Evolutionary conservation across 441 rosid genomes (phyloP).

Genomic region (Codiaeum variegatum): DNA sequence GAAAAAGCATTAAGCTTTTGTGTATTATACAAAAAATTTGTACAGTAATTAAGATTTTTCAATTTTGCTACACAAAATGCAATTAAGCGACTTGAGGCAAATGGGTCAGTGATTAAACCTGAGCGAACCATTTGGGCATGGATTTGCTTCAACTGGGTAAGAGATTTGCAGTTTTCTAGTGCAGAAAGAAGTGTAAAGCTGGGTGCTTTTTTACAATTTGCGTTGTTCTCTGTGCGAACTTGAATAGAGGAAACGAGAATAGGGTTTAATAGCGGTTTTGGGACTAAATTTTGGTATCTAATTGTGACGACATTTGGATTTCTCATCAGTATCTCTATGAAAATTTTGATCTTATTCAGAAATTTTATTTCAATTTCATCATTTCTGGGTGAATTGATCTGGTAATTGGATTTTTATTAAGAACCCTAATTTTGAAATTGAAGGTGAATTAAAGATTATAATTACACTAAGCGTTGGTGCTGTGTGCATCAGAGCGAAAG

Average conservation of each 20-base stretch:
- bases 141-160: constrained; percentile 65
- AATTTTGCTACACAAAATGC: constrained; percentile 62
- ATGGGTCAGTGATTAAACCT: constrained; percentile 45
- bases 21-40: constrained; percentile 40
- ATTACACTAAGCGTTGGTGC: no score
- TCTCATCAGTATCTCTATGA: constrained; percentile 30
- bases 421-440: no score
- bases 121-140: constrained; percentile 61
- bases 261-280: constrained; percentile 25
- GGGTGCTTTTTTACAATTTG: constrained; percentile 33
- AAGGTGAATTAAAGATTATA: no score
- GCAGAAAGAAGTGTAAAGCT: constrained; percentile 50
- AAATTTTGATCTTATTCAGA: no score
- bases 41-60: constrained; percentile 51
- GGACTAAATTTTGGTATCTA: constrained; percentile 24
- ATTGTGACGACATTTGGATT: constrained; percentile 23
- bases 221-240: constrained; percentile 33
- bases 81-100: constrained; percentile 64
- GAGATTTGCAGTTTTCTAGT: constrained; percentile 50
- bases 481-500: no score
- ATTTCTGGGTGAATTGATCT: no score
- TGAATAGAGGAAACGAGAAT: constrained; percentile 18
- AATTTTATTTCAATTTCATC: no score
- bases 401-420: no score
- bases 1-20: constrained; percentile 46